Evolutionary conservation across 2,329 filamentous ascomycete species (phyloP).

Genomic region (Trichoderma atroviride): DNA sequence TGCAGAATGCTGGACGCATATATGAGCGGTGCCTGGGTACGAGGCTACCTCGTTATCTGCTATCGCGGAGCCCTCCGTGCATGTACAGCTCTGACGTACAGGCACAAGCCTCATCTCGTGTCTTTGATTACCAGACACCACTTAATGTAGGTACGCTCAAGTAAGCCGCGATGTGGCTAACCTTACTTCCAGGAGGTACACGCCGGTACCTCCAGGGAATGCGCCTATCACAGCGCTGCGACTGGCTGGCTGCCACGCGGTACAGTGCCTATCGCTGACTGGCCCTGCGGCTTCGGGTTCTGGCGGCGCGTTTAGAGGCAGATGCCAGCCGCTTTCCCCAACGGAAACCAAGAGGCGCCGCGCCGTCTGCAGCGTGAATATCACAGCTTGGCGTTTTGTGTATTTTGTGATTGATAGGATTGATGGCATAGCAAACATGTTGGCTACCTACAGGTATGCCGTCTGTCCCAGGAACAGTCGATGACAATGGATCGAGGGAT

Average conservation of each 20-base stretch:
- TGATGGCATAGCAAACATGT: background rate
- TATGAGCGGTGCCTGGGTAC: background rate
- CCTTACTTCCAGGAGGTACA: background rate
- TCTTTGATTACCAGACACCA: background rate
- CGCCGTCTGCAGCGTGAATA: background rate
- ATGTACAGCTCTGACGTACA: background rate
- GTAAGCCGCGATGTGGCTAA: background rate
- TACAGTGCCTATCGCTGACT: slow-evolving; percentile 27
- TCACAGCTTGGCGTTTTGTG: background rate
- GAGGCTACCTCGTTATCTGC: background rate
- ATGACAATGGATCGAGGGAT: background rate
- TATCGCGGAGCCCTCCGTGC: background rate
- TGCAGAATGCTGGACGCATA: background rate
- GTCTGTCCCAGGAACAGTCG: slow-evolving; percentile 3
- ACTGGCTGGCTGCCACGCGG: slow-evolving; percentile 25
- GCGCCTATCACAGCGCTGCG: background rate
- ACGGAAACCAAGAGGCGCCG: background rate
- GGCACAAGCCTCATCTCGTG: background rate
- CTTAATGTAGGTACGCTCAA: background rate
- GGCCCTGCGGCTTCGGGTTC: slow-evolving; percentile 19
- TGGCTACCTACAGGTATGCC: background rate
- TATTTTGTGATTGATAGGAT: background rate
- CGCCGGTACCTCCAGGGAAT: background rate
- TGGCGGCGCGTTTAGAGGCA: slow-evolving; percentile 11
- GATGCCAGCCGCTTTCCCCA: slow-evolving; percentile 5